phyloP scores from a whole-genome alignment of 1,139 yeast genomes.

The Protomyces macrosporus region DNA sequence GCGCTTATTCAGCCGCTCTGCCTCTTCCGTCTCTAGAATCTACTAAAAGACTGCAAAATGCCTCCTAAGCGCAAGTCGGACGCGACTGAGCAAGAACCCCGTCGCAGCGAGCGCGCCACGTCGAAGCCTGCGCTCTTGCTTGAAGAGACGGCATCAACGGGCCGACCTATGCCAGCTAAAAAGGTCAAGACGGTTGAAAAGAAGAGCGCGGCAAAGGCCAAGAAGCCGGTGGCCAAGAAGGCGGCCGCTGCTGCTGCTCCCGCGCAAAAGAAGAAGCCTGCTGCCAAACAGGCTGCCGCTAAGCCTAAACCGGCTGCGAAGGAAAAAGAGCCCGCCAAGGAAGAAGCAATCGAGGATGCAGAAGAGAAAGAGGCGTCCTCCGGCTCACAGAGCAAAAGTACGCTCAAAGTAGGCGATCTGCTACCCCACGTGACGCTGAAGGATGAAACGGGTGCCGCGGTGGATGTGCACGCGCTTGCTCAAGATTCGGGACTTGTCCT shows the following conservation, averaged over 20 bases:
- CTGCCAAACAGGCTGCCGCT: not conserved
- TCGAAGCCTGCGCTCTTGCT: not conserved
- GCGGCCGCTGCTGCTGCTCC: not conserved
- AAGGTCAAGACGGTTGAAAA: not conserved
- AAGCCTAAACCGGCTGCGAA: not conserved
- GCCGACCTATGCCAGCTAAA: not conserved
- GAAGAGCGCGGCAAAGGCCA: not conserved
- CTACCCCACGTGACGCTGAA: slow-evolving; percentile 59
- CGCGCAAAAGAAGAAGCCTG: not conserved
- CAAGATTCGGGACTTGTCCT: slow-evolving; percentile 44
- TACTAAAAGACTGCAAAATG: not conserved
- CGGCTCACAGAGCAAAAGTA: slow-evolving; percentile 25
- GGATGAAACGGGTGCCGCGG: slow-evolving; percentile 62
- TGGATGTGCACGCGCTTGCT: slow-evolving; percentile 48
- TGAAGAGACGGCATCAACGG: not conserved
- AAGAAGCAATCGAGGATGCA: not conserved
- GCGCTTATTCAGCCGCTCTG: no score
- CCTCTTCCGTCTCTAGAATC: no score
- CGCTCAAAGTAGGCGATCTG: slow-evolving; percentile 56
- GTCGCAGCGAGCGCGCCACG: slow-evolving; percentile 6
- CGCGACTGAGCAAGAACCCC: slow-evolving; percentile 1
- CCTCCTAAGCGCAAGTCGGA: slow-evolving; percentile 6
- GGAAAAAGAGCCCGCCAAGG: not conserved
- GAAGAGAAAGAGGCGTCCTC: not conserved
- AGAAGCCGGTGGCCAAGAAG: not conserved